phyloP scores from a whole-genome alignment of 371 early-diverging fungal genomes.

The Mortierella sp. region DNA sequence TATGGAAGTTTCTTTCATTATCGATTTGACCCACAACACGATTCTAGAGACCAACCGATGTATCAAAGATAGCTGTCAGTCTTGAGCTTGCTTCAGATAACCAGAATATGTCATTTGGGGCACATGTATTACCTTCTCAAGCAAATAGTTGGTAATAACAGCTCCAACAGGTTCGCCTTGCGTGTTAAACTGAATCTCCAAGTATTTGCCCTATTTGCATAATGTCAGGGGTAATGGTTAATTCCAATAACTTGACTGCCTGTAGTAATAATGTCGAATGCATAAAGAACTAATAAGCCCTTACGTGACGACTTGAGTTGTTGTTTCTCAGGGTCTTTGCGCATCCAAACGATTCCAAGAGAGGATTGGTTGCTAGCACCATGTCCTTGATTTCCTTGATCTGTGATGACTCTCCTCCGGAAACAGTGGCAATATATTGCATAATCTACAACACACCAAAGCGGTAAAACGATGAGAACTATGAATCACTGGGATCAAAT shows the following conservation, averaged over 20 bases:
- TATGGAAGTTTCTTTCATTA: slow-evolving; percentile 98
- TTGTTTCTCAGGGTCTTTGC: slow-evolving; percentile 99
- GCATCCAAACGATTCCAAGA: slow-evolving; percentile 99
- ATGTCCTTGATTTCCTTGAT: slow-evolving; percentile 96
- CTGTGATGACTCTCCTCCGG: slow-evolving; percentile 80
- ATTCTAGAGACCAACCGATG: slow-evolving; percentile 58
- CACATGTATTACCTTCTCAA: slow-evolving; percentile 89
- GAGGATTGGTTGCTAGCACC: slow-evolving; percentile 96
- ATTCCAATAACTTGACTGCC: neutral
- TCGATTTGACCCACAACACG: slow-evolving; percentile 97
- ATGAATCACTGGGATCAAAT: too few relatives aligned
- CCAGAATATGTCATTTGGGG: neutral
- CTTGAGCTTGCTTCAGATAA: neutral
- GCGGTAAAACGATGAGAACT: neutral
- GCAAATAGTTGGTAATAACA: slow-evolving; percentile 96
- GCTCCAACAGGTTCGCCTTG: slow-evolving; percentile 97
- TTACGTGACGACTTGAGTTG: slow-evolving; percentile 98
- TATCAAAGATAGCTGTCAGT: neutral
- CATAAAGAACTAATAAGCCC: slow-evolving; percentile 17
- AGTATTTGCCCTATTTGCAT: slow-evolving; percentile 90
- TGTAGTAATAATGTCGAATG: neutral
- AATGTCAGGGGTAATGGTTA: neutral
- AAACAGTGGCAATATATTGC: slow-evolving; percentile 98
- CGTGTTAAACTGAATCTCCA: slow-evolving; percentile 96
- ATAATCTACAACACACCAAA: slow-evolving; percentile 69